phyloP scores from a whole-genome alignment of 139 green algal species.

The Chlorella vulgaris region DNA sequence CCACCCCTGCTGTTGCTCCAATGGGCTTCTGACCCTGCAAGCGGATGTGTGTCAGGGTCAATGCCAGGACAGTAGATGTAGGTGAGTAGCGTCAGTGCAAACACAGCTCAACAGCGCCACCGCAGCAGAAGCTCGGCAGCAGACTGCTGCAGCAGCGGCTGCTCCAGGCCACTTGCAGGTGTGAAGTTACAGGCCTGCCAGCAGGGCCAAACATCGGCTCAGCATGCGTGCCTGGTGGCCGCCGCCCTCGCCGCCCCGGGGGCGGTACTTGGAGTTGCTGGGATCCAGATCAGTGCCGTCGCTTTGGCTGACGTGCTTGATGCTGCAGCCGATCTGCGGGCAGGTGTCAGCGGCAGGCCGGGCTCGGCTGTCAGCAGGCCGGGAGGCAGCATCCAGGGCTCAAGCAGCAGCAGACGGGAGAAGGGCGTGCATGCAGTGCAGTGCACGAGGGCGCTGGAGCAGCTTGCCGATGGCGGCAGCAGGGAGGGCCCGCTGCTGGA shows the following conservation, averaged over 20 bases:
- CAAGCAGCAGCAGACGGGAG: neutral
- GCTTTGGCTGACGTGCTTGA: constrained; percentile 63
- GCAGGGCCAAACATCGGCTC: too few relatives aligned
- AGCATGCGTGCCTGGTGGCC: neutral
- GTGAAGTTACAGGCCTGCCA: too few relatives aligned
- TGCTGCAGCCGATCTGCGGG: constrained; percentile 41
- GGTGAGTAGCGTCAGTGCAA: too few relatives aligned
- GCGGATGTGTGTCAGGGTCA: neutral
- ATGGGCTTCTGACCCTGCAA: constrained; percentile 29
- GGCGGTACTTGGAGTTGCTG: constrained; percentile 36
- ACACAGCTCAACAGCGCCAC: too few relatives aligned
- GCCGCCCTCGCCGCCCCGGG: constrained; percentile 22
- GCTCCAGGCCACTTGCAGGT: too few relatives aligned
- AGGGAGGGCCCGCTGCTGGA: too few relatives aligned
- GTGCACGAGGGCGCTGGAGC: too few relatives aligned
- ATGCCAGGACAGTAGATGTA: neutral
- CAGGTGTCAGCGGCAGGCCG: neutral
- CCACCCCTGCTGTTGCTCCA: constrained; percentile 1
- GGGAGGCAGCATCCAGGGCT: too few relatives aligned
- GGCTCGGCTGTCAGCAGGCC: neutral
- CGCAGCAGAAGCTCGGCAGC: too few relatives aligned
- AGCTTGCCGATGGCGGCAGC: neutral
- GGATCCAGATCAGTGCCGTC: constrained; percentile 60
- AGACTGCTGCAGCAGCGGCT: too few relatives aligned
- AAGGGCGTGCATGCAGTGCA: neutral